These are phyloP conservation scores for Xylariaceae sp. DNA, from an alignment of 2,329 filamentous ascomycete genomes.

Conservation along the genomic window DNA sequence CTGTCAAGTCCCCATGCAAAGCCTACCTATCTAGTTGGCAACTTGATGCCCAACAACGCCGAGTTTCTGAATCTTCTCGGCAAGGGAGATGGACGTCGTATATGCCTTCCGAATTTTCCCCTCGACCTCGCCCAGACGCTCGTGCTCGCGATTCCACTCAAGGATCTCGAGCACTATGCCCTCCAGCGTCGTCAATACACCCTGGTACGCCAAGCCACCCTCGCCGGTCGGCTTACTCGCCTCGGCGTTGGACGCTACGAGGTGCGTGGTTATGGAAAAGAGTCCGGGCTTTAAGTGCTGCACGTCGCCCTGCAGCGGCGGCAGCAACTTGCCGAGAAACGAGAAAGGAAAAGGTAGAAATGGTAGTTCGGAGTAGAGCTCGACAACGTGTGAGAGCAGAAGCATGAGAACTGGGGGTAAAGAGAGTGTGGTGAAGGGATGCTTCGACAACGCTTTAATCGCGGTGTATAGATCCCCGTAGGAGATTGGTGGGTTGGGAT, in stretches of 20 bases:
- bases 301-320: conserved; percentile 33
- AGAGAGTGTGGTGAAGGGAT: conserved; percentile 34
- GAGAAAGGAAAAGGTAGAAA: conserved; percentile 19
- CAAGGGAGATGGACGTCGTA: conserved; percentile 38
- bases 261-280: conserved; percentile 40
- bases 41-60: conserved; percentile 14
- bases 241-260: conserved; percentile 36
- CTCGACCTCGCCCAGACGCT: not conserved
- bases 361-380: conserved; percentile 36
- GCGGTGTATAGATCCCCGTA: conserved; percentile 37
- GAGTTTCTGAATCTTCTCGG: conserved; percentile 37
- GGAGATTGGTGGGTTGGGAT: conserved; percentile 40
- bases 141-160: conserved; percentile 41
- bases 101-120: conserved; percentile 29
- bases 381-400: conserved; percentile 36
- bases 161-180: conserved; percentile 40
- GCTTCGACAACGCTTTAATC: conserved; percentile 34
- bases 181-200: conserved; percentile 38
- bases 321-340: conserved; percentile 29
- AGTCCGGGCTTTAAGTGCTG: conserved; percentile 39
- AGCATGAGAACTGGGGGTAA: conserved; percentile 37
- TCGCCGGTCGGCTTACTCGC: conserved; percentile 31
- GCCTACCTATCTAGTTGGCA: conserved; percentile 3
- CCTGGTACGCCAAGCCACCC: conserved; percentile 40
- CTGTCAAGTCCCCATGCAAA: too few species aligned